Evolutionary conservation across 2,329 filamentous ascomycete species (phyloP), one percentile per base, ranked within the genome.

Genomic region (Aureobasidium sp.): DNA sequence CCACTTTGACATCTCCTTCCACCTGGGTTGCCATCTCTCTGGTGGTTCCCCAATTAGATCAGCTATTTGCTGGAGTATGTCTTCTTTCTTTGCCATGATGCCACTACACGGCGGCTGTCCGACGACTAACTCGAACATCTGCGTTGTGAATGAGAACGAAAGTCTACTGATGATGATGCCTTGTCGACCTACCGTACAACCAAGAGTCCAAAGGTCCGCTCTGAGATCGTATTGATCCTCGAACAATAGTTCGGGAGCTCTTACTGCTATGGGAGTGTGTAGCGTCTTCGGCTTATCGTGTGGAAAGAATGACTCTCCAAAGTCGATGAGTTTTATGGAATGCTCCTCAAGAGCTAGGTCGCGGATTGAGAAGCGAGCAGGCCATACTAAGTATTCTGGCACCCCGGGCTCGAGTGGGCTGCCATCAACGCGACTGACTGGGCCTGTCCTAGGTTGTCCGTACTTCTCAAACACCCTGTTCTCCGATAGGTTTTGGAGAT

Each of bases 181-280:
- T 27, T 12, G 7, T 17, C 19, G 29, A 58, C 47, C 59, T 62
- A 76, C 73, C 63, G 73, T 68, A 48, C 71, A 76, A 2, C 70
- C 74, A 66, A 72, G 67, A 63, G 72, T 72, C 74, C 73, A 77
- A 15, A 76, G 62, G 54, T 77, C 73, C 5, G 76, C 69, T 52
- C 67, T 70, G 67, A 73, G 64, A 66, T 76, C 70, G 49, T 73
- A 60, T 12, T 53, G 60, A 29, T 76, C 73, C 49, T 66, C 45
- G 59, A 77, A 75, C 27, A 78, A 69, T 54, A 74, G 64, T 65
- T 77, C 75, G 0, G 75, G 75, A 47, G 75, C 70, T 12, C 71
- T 70, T 57, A 76, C 44, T 59, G 61, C 2, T 45, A 76, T 62
- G 72, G 75, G 31, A 7, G 71, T 76, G 47, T 74, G 66, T 12